Percentiles rank a stretch among this genome's conserved stretches.
Conservation (phyloP, 2,329 filamentous ascomycete species). For the Ophiostoma piceae region DNA sequence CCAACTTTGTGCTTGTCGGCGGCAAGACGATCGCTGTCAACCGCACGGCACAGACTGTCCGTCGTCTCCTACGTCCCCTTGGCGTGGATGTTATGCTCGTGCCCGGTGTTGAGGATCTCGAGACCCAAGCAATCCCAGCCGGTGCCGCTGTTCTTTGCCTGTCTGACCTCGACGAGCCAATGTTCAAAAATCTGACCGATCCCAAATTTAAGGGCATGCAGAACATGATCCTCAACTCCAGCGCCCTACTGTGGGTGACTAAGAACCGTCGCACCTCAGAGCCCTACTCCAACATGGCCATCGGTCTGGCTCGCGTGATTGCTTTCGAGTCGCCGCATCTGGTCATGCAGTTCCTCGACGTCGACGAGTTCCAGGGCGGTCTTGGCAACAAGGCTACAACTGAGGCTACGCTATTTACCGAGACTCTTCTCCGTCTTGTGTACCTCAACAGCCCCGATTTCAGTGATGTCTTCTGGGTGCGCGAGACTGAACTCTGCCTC, state of each 20-base stretch:
- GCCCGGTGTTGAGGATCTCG: conserved; percentile 17
- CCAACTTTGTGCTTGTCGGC: conserved; percentile 28
- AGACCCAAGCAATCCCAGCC: not conserved
- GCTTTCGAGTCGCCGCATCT: conserved; percentile 28
- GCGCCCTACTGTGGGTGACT: conserved; percentile 31
- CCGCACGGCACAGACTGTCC: conserved; percentile 18
- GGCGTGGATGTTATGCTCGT: conserved; percentile 12
- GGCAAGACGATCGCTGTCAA: conserved; percentile 20
- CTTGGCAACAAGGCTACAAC: not conserved
- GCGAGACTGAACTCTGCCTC: conserved; percentile 30
- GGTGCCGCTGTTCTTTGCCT: conserved; percentile 27
- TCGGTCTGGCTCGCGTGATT: conserved; percentile 29
- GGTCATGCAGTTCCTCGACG: conserved; percentile 29
- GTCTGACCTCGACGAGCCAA: conserved; percentile 30
- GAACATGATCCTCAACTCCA: conserved; percentile 16
- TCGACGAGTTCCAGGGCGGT: conserved; percentile 22
- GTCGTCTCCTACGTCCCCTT: conserved; percentile 21
- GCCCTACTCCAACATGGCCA: conserved; percentile 28
- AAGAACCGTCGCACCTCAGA: conserved; percentile 22
- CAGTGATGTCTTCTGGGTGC: conserved; percentile 22
- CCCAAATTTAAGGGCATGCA: conserved; percentile 28
- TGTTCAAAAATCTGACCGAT: conserved; percentile 29
- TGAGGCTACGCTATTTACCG: conserved; percentile 21
- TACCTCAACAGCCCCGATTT: conserved; percentile 20
- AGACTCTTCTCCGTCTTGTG: conserved; percentile 26